Conservation (phyloP, 495 filamentous ascomycete species). For the Penicillium macrosclerotiorum region DNA sequence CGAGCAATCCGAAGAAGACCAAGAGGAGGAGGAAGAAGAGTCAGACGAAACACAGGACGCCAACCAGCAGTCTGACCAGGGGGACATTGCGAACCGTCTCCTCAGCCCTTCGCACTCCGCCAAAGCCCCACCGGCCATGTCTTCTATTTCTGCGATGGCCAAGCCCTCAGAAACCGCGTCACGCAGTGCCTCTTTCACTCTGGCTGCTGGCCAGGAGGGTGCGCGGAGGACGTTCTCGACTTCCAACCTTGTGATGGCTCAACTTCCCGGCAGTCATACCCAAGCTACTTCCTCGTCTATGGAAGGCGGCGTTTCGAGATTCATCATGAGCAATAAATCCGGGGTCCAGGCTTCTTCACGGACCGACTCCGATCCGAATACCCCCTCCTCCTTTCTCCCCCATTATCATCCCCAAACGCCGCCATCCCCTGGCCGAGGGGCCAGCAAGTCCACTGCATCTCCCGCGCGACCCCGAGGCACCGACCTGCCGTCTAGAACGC, state of each 20-base stretch:
- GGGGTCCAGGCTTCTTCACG: conserved; percentile 32
- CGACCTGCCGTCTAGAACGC: conserved; percentile 43
- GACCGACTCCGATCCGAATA: conserved; percentile 49
- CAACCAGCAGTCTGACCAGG: conserved; percentile 25
- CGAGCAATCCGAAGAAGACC: conserved; percentile 17
- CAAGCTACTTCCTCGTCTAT: conserved; percentile 47
- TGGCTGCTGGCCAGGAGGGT: conserved; percentile 34
- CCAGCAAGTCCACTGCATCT: conserved; percentile 22
- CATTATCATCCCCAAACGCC: conserved; percentile 49
- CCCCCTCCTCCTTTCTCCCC: conserved; percentile 48
- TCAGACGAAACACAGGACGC: conserved; percentile 12
- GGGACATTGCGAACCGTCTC: conserved; percentile 40
- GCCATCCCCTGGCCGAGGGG: conserved; percentile 34
- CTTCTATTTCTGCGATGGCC: conserved; percentile 47
- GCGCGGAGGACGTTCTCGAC: conserved; percentile 36
- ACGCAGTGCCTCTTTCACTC: conserved; percentile 38
- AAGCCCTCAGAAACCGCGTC: conserved; percentile 36
- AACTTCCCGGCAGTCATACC: conserved; percentile 26
- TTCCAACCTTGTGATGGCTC: conserved; percentile 24
- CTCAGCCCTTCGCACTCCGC: conserved; percentile 41
- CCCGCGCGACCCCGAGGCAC: conserved; percentile 36
- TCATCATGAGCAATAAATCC: conserved; percentile 39
- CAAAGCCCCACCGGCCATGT: conserved; percentile 49
- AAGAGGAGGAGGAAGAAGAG: conserved; percentile 29
- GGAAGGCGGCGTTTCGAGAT: conserved; percentile 47